Base-by-base conservation (phyloP, 1,284 basidiomycete genomes). In the Ceratobasidium sp. region DNA sequence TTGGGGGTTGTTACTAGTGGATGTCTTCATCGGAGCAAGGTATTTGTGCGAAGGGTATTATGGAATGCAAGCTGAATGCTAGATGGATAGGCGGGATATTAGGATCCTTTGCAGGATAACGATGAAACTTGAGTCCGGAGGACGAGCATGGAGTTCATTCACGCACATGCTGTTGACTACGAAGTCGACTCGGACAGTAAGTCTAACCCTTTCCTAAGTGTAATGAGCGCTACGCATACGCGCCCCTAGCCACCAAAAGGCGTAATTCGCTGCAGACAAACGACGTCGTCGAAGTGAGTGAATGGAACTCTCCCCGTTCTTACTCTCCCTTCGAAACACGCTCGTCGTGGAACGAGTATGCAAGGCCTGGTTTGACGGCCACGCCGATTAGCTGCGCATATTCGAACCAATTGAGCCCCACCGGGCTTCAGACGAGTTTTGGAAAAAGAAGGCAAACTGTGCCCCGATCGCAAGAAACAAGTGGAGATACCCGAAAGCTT, bases 111-210 rank as follows among this genome's bases (percentile, higher is more conserved):
- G 12, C 81, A 84, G 50, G 79, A 78, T 20, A 81, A 84, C 0
- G 92, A 92, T 80, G 91, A 91, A 0, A 86, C 87, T 44, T 86
- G 86, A 20, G 90, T 92, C 60, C 87, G 87, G 55, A 87, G 89
- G 44, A 88, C 87, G 2, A 88, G 87, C 20, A 91, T 91, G 89
- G 91, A 91, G 18, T 90, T 88, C 46, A 82, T 92, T n/a, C 91
- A 92, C 79, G 90, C 92, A 81, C 91, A 92, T 81, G 88, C 92
- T 55, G 89, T 92, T 82, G 91, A 90, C 83, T 92, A 87, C 84
- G 90, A 90, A 86, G 85, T 86, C 4, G 79, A 79, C 71, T 16
- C 78, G 16, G 75, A 55, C 71, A 35, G 68, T 48, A n/a, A 44
- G 33, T 14, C 38, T 44, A 41, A 44, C 66, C 57, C 38, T 35